Percentiles rank a stretch among this genome's conserved stretches.
Evolutionary conservation across 2,329 filamentous ascomycete species (phyloP).

Genomic region (Scopulariopsis brevicaulis): DNA sequence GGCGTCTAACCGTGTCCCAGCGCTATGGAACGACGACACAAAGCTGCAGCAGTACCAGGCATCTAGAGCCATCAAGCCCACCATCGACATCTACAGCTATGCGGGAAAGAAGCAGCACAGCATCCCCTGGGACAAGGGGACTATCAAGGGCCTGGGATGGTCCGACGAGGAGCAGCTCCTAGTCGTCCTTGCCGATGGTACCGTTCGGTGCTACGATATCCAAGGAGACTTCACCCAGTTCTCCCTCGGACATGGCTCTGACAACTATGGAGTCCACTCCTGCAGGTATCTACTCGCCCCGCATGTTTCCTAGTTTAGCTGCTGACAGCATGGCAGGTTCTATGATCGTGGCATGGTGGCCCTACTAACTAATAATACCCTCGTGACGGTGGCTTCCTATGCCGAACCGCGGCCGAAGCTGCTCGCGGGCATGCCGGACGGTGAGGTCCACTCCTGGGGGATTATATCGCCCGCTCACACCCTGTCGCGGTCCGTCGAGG

Average conservation of each 20-base stretch:
- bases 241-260: slow-evolving; percentile 77
- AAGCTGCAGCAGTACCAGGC: slow-evolving; percentile 73
- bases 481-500: slow-evolving; percentile 85
- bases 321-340: slow-evolving; percentile 38
- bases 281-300: slow-evolving; percentile 42
- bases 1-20: slow-evolving; percentile 33
- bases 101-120: slow-evolving; percentile 78
- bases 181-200: slow-evolving; percentile 80
- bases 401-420: slow-evolving; percentile 80
- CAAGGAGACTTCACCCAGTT: slow-evolving; percentile 94
- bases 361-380: slow-evolving; percentile 73
- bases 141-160: slow-evolving; percentile 85
- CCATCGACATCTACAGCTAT: slow-evolving; percentile 90
- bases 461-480: slow-evolving; percentile 82
- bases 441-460: slow-evolving; percentile 77
- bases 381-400: slow-evolving; percentile 82
- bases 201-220: slow-evolving; percentile 83
- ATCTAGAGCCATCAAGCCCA: slow-evolving; percentile 60
- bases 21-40: slow-evolving; percentile 77
- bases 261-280: slow-evolving; percentile 76
- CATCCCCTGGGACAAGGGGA: slow-evolving; percentile 84
- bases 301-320: not conserved
- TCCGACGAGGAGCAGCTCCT: slow-evolving; percentile 90
- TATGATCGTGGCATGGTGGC: slow-evolving; percentile 90
- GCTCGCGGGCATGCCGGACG: slow-evolving; percentile 65